phyloP scores from a whole-genome alignment of 139 green algal genomes.

The Tetraselmis striata region DNA sequence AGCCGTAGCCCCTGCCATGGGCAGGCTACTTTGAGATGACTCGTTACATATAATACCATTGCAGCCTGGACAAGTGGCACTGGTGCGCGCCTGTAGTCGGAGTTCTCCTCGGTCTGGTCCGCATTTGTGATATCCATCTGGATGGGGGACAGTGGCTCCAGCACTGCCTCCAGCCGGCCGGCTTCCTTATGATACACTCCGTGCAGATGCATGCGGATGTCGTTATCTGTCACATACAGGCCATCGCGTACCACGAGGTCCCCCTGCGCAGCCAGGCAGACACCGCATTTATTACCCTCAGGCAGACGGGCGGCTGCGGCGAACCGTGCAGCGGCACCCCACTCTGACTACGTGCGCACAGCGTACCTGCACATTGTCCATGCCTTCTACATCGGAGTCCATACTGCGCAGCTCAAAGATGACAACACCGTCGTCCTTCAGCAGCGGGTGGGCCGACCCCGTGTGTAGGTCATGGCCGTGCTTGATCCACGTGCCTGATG shows the following conservation, averaged over 20 bases:
- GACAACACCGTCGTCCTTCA: neutral
- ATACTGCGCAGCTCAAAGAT: conserved; percentile 5
- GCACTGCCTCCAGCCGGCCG: conserved; percentile 31
- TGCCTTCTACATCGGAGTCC: neutral
- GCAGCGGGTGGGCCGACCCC: neutral
- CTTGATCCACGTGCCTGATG: neutral
- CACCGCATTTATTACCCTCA: neutral
- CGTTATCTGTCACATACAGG: conserved; percentile 36
- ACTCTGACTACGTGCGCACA: neutral
- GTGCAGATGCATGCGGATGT: conserved; percentile 42
- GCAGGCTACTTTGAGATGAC: neutral
- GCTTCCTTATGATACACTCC: conserved; percentile 41
- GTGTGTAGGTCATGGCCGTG: neutral
- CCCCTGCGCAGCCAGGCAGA: conserved; percentile 30
- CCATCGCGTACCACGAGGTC: conserved; percentile 62
- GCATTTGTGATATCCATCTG: neutral
- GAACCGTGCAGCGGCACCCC: neutral
- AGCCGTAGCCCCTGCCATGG: no score
- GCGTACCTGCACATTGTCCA: conserved; percentile 12
- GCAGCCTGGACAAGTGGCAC: neutral
- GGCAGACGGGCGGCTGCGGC: neutral
- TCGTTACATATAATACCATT: no score
- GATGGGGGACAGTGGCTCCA: conserved; percentile 17
- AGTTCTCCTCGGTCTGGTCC: neutral
- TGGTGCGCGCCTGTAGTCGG: conserved; percentile 14